Percentiles rank a stretch among this genome's conserved stretches.
These are phyloP conservation scores for Phalaenopsis aphrodite DNA, from an alignment of 106 monocot genomes.

Conservation along the genomic window DNA sequence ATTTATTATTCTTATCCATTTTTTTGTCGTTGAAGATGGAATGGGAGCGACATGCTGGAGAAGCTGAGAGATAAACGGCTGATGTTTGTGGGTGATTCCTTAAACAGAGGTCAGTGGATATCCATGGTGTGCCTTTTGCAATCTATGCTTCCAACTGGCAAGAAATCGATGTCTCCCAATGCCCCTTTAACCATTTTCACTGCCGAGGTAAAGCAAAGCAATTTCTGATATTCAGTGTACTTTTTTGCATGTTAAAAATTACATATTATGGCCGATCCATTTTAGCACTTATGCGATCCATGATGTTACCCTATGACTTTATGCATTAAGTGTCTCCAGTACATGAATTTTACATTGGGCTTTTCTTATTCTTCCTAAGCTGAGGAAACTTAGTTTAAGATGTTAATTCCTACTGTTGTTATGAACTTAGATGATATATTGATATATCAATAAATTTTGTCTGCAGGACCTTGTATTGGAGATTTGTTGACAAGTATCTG, in stretches of 20 bases:
- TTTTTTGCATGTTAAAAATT: not conserved
- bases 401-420: not conserved
- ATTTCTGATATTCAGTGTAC: not conserved
- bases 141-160: constrained; percentile 50
- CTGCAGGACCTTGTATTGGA: not conserved
- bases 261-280: constrained; percentile 1
- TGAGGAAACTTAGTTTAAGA: not conserved
- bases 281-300: not conserved
- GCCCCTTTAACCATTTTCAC: constrained; percentile 59
- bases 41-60: constrained; percentile 70
- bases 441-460: not conserved
- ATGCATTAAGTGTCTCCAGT: not conserved
- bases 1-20: constrained; percentile 1
- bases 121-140: constrained; percentile 85
- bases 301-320: not conserved
- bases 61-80: constrained; percentile 69
- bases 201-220: constrained; percentile 33
- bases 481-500: not conserved
- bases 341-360: not conserved
- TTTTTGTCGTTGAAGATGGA: constrained; percentile 45
- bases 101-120: constrained; percentile 85
- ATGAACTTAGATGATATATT: not conserved
- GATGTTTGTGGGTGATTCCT: constrained; percentile 84
- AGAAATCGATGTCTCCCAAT: constrained; percentile 76
- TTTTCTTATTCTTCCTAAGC: not conserved